Evolutionary conservation across 192 early-diverging fungal species (phyloP).

Genomic region (Coemansia sp.): DNA sequence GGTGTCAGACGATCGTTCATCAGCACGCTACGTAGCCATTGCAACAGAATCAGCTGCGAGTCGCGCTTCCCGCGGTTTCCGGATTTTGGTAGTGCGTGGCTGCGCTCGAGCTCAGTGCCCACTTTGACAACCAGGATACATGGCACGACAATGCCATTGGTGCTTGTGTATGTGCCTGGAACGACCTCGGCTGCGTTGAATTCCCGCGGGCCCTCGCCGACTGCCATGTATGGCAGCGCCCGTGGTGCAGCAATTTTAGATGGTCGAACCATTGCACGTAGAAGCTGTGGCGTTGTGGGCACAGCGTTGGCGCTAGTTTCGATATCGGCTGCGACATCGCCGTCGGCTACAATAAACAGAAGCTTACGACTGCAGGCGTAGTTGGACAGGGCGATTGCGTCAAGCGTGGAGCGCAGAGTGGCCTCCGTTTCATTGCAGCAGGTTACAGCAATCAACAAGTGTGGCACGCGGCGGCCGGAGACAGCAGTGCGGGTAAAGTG

Average conservation of each 20-base stretch:
- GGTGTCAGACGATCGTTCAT: constrained; percentile 85
- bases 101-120: constrained; percentile 63
- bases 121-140: constrained; percentile 73
- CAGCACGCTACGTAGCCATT: constrained; percentile 78
- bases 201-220: constrained; percentile 70
- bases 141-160: constrained; percentile 62
- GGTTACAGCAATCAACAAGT: constrained; percentile 70
- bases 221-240: constrained; percentile 65
- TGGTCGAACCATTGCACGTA: constrained; percentile 64
- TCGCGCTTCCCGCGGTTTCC: constrained; percentile 97
- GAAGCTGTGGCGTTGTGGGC: constrained; percentile 72
- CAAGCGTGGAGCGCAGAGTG: constrained; percentile 76
- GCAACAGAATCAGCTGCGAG: constrained; percentile 91
- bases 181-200: constrained; percentile 73
- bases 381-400: constrained; percentile 81
- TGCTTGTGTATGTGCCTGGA: constrained; percentile 63
- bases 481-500: constrained; percentile 21
- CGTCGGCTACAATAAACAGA: constrained; percentile 84
- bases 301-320: neutral
- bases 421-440: constrained; percentile 86
- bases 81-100: constrained; percentile 60
- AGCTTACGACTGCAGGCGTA: constrained; percentile 85
- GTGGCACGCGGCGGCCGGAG: constrained; percentile 16
- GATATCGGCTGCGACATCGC: constrained; percentile 77
- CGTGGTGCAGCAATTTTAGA: neutral